phyloP scores from a whole-genome alignment of 2,329 filamentous ascomycete genomes.

The Simplicillium aogashimaense region DNA sequence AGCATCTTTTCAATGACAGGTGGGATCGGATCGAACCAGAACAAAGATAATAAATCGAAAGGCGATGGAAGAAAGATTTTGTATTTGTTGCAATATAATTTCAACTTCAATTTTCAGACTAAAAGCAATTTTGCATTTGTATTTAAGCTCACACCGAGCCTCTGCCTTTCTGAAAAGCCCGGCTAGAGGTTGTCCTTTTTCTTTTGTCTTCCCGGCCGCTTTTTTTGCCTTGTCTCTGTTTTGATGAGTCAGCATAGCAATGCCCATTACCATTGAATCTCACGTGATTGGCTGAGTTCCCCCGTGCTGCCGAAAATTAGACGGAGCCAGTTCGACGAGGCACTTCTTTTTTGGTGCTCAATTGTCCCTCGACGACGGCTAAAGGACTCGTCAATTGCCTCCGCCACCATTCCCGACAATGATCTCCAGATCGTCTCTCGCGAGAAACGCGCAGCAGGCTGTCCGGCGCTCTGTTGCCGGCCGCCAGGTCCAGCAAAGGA shows the following conservation, averaged over 20 bases:
- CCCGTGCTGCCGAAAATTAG: conserved; percentile 29
- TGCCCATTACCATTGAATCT: conserved; percentile 7
- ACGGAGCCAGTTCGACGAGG: conserved; percentile 30
- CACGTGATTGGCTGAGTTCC: conserved; percentile 27
- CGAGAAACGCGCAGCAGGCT: conserved; percentile 48
- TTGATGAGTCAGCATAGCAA: conserved; percentile 2
- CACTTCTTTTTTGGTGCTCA: conserved; percentile 28
- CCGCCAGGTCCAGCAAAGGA: conserved; percentile 37
- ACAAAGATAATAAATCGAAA: no score
- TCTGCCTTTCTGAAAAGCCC: no score
- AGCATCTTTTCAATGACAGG: no score
- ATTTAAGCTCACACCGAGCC: no score
- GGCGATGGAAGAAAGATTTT: no score
- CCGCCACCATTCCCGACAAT: conserved; percentile 48
- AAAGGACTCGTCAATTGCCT: conserved; percentile 40
- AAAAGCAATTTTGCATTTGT: no score
- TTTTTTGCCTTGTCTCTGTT: no score
- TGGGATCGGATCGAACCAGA: no score
- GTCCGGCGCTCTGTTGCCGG: conserved; percentile 48
- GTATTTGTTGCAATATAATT: no score
- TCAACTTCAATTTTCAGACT: no score
- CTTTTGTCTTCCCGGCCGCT: no score
- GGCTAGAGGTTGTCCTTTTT: no score
- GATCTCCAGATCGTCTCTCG: conserved; percentile 52
- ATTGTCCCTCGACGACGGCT: conserved; percentile 29